A percentile compares a stretch with the other conserved stretches of the same genome.
Conservation (phyloP, 768 basidiomycete species). For the Pulveroboletus frians region DNA sequence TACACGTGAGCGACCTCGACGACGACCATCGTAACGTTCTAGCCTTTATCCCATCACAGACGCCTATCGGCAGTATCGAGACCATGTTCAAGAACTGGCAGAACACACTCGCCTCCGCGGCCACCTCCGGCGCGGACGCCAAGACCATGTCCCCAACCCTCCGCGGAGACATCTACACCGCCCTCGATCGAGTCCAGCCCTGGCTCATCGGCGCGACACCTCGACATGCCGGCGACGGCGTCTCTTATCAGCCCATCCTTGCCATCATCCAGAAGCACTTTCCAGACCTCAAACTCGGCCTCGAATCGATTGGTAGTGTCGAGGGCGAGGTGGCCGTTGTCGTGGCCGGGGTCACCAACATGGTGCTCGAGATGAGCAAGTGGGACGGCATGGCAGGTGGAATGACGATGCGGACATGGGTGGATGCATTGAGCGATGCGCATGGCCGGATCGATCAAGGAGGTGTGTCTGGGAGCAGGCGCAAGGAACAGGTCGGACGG, state of each 20-base stretch:
- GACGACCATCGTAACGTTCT: background rate
- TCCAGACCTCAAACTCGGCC: conserved; percentile 39
- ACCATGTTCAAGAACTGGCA: conserved; percentile 46
- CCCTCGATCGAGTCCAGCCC: conserved; percentile 42
- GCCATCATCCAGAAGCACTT: conserved; percentile 47
- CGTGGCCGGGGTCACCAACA: conserved; percentile 50
- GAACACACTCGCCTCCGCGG: conserved; percentile 33
- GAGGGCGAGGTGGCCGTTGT: conserved; percentile 47
- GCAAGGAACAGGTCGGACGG: conserved; percentile 41
- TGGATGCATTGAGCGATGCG: conserved; percentile 42
- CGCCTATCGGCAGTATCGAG: background rate
- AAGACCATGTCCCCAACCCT: conserved; percentile 45
- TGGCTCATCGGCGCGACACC: conserved; percentile 40
- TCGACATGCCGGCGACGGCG: conserved; percentile 50
- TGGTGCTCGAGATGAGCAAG: conserved; percentile 50
- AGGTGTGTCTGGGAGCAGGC: conserved; percentile 16
- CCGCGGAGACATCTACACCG: conserved; percentile 46
- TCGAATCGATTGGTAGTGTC: conserved; percentile 42
- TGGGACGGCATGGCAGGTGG: conserved; percentile 54
- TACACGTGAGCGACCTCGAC: background rate
- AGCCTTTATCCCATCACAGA: background rate
- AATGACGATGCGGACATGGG: conserved; percentile 55
- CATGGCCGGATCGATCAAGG: conserved; percentile 28
- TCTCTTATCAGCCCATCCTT: conserved; percentile 44
- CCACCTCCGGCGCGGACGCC: conserved; percentile 16